Conservation (phyloP, 2,329 filamentous ascomycete species). For the Aspergillus costaricaensis region DNA sequence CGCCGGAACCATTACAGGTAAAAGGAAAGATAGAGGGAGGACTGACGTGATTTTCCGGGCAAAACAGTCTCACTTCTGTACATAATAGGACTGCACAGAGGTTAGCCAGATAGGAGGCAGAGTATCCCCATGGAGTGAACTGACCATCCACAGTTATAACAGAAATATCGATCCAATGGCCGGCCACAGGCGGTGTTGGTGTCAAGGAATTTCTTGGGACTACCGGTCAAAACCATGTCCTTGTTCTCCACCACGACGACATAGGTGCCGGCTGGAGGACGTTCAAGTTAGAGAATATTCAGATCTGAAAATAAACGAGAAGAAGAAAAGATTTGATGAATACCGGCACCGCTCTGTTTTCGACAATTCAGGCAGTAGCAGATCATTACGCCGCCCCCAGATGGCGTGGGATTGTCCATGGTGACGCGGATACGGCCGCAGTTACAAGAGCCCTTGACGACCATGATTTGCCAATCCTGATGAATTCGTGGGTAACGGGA, state of each 20-base stretch:
- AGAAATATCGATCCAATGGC: neutral
- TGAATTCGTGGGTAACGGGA: too few relatives aligned
- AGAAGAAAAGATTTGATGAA: neutral
- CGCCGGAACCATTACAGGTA: too few relatives aligned
- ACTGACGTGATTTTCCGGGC: neutral
- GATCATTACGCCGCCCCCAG: neutral
- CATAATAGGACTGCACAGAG: neutral
- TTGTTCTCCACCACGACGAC: neutral
- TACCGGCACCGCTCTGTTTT: neutral
- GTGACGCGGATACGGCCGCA: neutral
- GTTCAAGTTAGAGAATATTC: neutral
- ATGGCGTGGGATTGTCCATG: neutral
- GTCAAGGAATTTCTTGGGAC: neutral
- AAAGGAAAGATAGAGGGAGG: neutral
- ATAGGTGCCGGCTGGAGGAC: neutral
- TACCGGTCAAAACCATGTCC: neutral
- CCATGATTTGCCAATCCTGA: too few relatives aligned
- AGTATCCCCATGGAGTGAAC: neutral
- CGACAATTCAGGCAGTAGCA: neutral
- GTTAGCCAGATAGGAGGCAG: too few relatives aligned
- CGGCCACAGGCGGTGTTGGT: neutral
- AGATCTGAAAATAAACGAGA: neutral
- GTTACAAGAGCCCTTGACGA: neutral
- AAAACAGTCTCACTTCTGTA: neutral
- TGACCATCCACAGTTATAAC: neutral